Conservation (phyloP, 371 early-diverging fungal species). For the Massospora cicadina region DNA sequence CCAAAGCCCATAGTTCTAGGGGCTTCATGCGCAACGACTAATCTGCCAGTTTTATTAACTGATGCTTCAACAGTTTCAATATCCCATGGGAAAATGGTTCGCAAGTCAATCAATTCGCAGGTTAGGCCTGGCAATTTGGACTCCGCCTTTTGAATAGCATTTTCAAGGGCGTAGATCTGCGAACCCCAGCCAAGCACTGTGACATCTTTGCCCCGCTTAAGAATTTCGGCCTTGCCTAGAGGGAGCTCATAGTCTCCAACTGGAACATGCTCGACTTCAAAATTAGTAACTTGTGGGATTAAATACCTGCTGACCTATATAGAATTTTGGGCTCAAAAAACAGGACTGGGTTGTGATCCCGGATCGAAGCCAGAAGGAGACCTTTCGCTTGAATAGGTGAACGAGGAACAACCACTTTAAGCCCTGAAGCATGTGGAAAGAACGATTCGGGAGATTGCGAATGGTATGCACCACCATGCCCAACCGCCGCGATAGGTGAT, state of each 20-base stretch:
- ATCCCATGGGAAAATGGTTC: conserved; percentile 89
- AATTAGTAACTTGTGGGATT: neutral
- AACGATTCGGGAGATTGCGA: conserved; percentile 91
- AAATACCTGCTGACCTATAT: conserved; percentile 71
- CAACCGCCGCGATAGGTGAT: conserved; percentile 88
- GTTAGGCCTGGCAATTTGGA: conserved; percentile 72
- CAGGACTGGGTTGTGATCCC: conserved; percentile 86
- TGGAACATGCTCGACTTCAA: conserved; percentile 84
- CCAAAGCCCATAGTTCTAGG: conserved; percentile 86
- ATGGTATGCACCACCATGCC: conserved; percentile 95
- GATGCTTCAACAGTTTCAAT: conserved; percentile 79
- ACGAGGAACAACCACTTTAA: conserved; percentile 85
- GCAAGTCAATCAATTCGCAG: conserved; percentile 86
- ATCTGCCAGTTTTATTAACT: conserved; percentile 88
- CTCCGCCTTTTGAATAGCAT: conserved; percentile 76
- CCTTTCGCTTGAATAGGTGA: conserved; percentile 95
- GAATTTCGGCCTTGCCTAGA: conserved; percentile 81
- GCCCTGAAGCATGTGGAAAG: conserved; percentile 90
- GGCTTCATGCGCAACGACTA: conserved; percentile 91
- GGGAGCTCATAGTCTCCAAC: conserved; percentile 83
- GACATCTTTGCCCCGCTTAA: conserved; percentile 76
- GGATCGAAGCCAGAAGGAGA: conserved; percentile 74
- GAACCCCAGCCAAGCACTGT: conserved; percentile 90
- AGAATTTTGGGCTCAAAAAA: conserved; percentile 95
- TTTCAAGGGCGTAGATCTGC: conserved; percentile 83